These are phyloP conservation scores for Baudoinia panamericana DNA, from an alignment of 495 filamentous ascomycete genomes.

Conservation along the genomic window DNA sequence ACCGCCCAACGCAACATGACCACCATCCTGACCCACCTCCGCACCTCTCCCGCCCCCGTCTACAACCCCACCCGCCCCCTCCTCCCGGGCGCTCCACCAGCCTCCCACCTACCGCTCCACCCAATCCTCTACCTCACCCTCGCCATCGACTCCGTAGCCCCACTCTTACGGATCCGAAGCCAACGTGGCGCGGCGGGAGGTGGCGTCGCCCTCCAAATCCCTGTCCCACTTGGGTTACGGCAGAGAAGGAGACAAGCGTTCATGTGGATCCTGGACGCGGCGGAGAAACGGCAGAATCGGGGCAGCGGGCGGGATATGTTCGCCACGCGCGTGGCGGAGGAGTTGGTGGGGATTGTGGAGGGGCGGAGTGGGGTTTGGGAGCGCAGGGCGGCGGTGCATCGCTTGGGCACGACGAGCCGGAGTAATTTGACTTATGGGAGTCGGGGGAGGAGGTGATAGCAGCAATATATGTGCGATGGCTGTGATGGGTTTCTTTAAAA, in stretches of 20 bases:
- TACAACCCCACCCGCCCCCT: constrained; percentile 55
- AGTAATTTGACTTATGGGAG: constrained; percentile 46
- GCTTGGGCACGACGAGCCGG: constrained; percentile 55
- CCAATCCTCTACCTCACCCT: constrained; percentile 41
- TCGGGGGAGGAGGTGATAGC: constrained; percentile 6
- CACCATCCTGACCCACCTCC: constrained; percentile 72
- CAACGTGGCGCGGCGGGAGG: constrained; percentile 73
- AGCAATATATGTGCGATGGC: too few species aligned
- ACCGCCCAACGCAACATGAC: constrained; percentile 79
- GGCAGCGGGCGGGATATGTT: constrained; percentile 51
- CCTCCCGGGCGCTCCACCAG: constrained; percentile 56
- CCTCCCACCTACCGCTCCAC: constrained; percentile 41
- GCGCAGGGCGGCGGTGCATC: constrained; percentile 54
- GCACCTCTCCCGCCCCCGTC: constrained; percentile 65
- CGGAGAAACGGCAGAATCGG: constrained; percentile 52
- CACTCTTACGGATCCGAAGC: constrained; percentile 62
- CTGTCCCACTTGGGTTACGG: constrained; percentile 56
- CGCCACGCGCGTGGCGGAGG: constrained; percentile 69
- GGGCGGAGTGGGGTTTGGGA: constrained; percentile 77
- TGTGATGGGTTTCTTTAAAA: too few species aligned
- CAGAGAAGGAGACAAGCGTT: constrained; percentile 69
- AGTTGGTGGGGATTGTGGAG: constrained; percentile 78
- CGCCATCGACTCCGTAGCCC: constrained; percentile 93
- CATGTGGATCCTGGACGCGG: constrained; percentile 75
- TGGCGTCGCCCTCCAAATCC: constrained; percentile 69